A percentile compares a stretch with the other conserved stretches of the same genome.
These are phyloP conservation scores for Choiromyces venosus DNA, from an alignment of 495 filamentous ascomycete genomes.

Conservation along the genomic window DNA sequence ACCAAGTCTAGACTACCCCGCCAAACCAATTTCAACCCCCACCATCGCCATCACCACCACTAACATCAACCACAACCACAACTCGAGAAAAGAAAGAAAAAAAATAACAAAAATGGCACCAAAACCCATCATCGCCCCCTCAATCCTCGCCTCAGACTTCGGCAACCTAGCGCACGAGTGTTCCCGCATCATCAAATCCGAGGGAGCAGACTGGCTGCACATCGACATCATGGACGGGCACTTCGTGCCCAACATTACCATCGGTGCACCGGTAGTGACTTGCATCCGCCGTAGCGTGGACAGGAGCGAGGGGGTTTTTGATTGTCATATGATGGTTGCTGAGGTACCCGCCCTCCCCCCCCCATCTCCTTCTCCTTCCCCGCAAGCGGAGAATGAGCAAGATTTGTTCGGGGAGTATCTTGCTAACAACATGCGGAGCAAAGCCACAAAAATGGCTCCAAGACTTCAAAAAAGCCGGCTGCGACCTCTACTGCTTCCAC, in stretches of 20 bases:
- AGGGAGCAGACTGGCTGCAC: slow-evolving; percentile 85
- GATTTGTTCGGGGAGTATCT: too few relatives aligned
- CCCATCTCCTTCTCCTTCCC: not conserved
- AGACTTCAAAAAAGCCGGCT: slow-evolving; percentile 87
- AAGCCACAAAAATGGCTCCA: slow-evolving; percentile 97
- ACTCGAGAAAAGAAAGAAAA: too few relatives aligned
- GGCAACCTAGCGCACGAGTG: slow-evolving; percentile 78
- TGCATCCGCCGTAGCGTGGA: slow-evolving; percentile 84
- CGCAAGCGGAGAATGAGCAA: not conserved
- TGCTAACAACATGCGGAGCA: not conserved
- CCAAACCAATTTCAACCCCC: not conserved
- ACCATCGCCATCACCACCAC: not conserved
- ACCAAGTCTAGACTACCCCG: not conserved
- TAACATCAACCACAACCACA: not conserved
- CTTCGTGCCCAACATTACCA: slow-evolving; percentile 97
- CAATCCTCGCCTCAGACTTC: slow-evolving; percentile 95
- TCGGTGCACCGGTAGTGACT: slow-evolving; percentile 87
- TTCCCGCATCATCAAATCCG: slow-evolving; percentile 62
- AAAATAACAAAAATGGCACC: slow-evolving; percentile 60
- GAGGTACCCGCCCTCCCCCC: slow-evolving; percentile 58
- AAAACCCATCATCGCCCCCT: slow-evolving; percentile 88
- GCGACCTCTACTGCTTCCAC: slow-evolving; percentile 98
- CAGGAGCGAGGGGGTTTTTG: slow-evolving; percentile 70
- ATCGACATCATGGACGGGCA: slow-evolving; percentile 96
- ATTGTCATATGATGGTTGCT: slow-evolving; percentile 99